A percentile compares a stretch with the other conserved stretches of the same genome.
These are phyloP conservation scores for Arctium lappa DNA, from an alignment of 129 eudicot species.

Conservation along the genomic window DNA sequence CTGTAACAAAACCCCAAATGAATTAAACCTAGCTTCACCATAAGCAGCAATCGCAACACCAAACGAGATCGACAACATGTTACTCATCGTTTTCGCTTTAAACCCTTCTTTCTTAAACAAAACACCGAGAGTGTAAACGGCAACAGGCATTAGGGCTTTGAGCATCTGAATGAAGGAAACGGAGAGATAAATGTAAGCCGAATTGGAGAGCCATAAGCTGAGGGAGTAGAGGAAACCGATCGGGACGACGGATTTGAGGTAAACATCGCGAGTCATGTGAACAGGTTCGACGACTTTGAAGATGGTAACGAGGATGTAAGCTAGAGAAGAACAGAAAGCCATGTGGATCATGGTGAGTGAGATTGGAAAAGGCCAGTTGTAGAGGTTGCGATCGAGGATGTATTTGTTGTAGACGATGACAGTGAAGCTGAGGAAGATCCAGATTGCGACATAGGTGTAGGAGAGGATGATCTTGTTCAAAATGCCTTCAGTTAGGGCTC, in stretches of 20 bases:
- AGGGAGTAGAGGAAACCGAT: slow-evolving; percentile 55
- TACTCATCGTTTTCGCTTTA: slow-evolving; percentile 35
- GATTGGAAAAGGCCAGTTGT: slow-evolving; percentile 65
- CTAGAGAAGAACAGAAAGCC: slow-evolving; percentile 55
- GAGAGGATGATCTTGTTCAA: slow-evolving; percentile 43
- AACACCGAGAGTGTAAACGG: slow-evolving; percentile 53
- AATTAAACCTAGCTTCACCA: slow-evolving; percentile 60
- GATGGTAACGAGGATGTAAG: slow-evolving; percentile 36
- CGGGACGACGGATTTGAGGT: slow-evolving; percentile 62
- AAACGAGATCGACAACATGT: slow-evolving; percentile 59
- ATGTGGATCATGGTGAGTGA: slow-evolving; percentile 73
- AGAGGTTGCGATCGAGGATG: slow-evolving; percentile 58
- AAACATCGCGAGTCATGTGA: slow-evolving; percentile 46
- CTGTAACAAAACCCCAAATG: slow-evolving; percentile 49
- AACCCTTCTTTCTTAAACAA: slow-evolving; percentile 45
- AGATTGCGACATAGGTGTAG: slow-evolving; percentile 61
- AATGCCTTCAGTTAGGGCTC: slow-evolving; percentile 43
- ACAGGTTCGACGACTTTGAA: slow-evolving; percentile 52
- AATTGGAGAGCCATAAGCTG: slow-evolving; percentile 57
- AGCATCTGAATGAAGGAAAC: slow-evolving; percentile 75
- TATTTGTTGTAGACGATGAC: slow-evolving; percentile 67
- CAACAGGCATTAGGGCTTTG: slow-evolving; percentile 71
- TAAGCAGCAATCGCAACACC: slow-evolving; percentile 81
- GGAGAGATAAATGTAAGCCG: slow-evolving; percentile 69
- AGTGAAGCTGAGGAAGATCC: slow-evolving; percentile 72